Base-by-base conservation (phyloP, 148 eudicot genomes). In the Amaranthus palmeri region DNA sequence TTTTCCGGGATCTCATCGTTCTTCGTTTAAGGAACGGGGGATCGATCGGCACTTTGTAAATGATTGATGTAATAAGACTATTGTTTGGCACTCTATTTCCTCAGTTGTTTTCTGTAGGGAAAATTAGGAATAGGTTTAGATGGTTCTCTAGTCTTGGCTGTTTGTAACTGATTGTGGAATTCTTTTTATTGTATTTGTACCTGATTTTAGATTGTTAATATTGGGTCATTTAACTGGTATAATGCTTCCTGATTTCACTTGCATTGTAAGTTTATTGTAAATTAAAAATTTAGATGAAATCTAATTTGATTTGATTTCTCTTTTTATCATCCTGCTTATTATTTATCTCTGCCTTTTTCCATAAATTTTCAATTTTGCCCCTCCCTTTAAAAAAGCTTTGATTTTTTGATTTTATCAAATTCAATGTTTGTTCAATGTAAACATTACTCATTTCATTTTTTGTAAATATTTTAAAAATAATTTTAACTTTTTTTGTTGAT, bases 21-120 rank as follows among this genome's bases (percentile, higher is more conserved):
- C 57, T 17, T 4, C 7, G 10, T 12, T 49, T 66, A 1, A 53
- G 69, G 50, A 15, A 44, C 1, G 7, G 63, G 65, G 51, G 48
- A 10, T 66, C 2, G 53, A 54, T 42, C 12, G 81, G 81, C 74
- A 48, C 58, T 17, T 25, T 80, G 82, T 80, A 80, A 76, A 80
- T 80, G 82, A 59, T 72, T 80, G 79, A 80, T 70, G 45, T 61
- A 80, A 76, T 80, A 75, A 80, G 79, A 69, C 79, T 76, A 53
- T 36, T 70, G 78, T 78, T 79, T 69, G 36, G 36, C 36, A 25
- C 36, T 74, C 72, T 67, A 59, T 75, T 62, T 70, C 58, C 52
- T 42, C 78, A 55, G 54, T 25, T 25, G 36, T 48, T 48, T 18
- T 65, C 54, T 41, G 2, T 55, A 54, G 73, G 8, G 47, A 72